These are phyloP conservation scores for Geotrichum histeridarum DNA, from an alignment of 1,139 yeast species.

Conservation along the genomic window DNA sequence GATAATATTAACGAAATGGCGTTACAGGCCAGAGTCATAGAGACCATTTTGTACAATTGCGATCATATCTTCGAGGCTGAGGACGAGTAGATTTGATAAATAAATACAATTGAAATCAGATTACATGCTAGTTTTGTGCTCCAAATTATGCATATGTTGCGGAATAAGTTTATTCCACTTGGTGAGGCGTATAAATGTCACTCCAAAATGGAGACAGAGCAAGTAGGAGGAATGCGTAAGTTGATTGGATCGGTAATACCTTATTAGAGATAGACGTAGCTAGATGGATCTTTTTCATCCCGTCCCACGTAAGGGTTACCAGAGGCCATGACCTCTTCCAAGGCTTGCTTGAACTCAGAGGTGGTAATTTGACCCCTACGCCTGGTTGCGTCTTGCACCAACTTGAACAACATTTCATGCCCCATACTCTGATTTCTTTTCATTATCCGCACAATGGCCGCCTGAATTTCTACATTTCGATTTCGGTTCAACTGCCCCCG, in stretches of 20 bases:
- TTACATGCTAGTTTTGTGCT: background rate
- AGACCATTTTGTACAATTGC: conserved; percentile 55
- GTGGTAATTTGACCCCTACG: conserved; percentile 6
- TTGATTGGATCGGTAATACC: no score
- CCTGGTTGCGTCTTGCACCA: background rate
- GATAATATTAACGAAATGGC: conserved; percentile 67
- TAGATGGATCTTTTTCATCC: conserved; percentile 3
- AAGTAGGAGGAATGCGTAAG: no score
- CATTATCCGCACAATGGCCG: conserved; percentile 38
- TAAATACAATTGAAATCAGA: background rate
- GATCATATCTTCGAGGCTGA: conserved; percentile 20
- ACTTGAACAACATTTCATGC: conserved; percentile 38
- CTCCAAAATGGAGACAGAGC: no score
- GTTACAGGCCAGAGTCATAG: conserved; percentile 74
- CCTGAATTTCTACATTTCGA: conserved; percentile 36
- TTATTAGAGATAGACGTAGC: background rate
- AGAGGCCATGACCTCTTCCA: conserved; percentile 11
- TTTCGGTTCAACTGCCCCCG: conserved; percentile 21
- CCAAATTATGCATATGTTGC: no score
- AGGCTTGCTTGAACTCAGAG: conserved; percentile 2
- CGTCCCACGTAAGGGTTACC: conserved; percentile 13
- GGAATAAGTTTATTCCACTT: no score
- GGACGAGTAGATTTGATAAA: background rate
- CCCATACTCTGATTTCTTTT: conserved; percentile 32
- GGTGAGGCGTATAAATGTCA: no score